A percentile compares a stretch with the other conserved stretches of the same genome.
These are phyloP conservation scores for Talaromyces sp. DNA, from an alignment of 2,329 filamentous ascomycete species.

Conservation along the genomic window DNA sequence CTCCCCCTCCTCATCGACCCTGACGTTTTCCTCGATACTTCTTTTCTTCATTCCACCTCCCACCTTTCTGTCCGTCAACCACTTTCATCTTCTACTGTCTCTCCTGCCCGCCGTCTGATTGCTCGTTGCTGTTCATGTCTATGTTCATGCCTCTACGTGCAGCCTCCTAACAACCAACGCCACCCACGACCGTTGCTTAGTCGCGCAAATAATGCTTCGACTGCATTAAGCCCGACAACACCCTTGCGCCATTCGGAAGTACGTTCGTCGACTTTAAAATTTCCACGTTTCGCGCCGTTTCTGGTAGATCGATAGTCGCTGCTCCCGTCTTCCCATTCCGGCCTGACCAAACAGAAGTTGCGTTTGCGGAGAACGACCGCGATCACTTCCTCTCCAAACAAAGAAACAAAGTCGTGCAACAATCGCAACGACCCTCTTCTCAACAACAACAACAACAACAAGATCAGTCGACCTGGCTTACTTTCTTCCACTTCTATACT, in stretches of 20 bases:
- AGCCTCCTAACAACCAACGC: not conserved
- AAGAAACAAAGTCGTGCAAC: not conserved
- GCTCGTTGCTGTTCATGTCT: not conserved
- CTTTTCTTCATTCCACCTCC: not conserved
- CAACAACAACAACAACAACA: not conserved
- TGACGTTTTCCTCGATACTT: not conserved
- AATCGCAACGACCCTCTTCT: not conserved
- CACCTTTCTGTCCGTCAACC: not conserved
- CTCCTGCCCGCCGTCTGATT: not conserved
- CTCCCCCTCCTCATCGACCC: constrained; percentile 10
- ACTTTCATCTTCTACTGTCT: not conserved
- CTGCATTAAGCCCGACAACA: not conserved
- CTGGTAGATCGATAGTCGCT: constrained; percentile 1
- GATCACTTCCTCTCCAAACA: not conserved
- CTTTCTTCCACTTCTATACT: not conserved
- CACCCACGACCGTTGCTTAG: not conserved
- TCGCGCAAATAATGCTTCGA: not conserved
- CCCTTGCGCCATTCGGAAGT: not conserved
- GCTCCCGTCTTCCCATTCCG: constrained; percentile 14
- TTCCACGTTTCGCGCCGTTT: constrained; percentile 11
- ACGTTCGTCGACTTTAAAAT: not conserved
- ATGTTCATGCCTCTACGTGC: not conserved
- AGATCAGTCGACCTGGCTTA: constrained; percentile 4
- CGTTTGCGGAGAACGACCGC: constrained; percentile 13
- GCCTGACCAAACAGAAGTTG: constrained; percentile 6